Conservation (phyloP, 257 asterid species). For the Gentiana dahurica region DNA sequence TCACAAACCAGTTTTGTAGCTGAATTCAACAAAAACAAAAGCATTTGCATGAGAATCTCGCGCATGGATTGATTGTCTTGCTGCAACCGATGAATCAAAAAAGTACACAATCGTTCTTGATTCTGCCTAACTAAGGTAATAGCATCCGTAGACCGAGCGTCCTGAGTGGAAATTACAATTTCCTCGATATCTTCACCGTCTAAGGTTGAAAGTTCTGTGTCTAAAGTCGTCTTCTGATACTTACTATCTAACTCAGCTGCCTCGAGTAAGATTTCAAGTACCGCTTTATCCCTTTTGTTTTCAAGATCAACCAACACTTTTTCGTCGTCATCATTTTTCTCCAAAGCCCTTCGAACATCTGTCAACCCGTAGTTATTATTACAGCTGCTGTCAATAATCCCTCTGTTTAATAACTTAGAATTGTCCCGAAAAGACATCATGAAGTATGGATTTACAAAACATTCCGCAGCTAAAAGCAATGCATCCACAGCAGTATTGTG, state of each 20-base stretch:
- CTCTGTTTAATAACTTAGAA: conserved; percentile 27
- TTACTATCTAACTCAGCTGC: conserved; percentile 78
- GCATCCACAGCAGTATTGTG: conserved; percentile 79
- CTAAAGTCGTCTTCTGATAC: conserved; percentile 27
- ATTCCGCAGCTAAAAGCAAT: conserved; percentile 91
- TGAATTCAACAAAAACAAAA: conserved; percentile 78
- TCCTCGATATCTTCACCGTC: conserved; percentile 46
- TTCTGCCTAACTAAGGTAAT: conserved; percentile 82
- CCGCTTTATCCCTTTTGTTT: conserved; percentile 85
- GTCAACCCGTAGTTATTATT: conserved; percentile 25
- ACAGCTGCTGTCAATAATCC: conserved; percentile 16
- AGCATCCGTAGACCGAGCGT: conserved; percentile 68
- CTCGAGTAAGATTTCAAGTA: conserved; percentile 83
- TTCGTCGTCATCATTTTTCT: conserved; percentile 41
- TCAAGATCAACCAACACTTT: conserved; percentile 70
- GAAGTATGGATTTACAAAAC: conserved; percentile 81
- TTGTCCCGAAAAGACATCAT: conserved; percentile 43
- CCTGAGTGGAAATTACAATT: conserved; percentile 33
- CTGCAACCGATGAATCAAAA: conserved; percentile 51
- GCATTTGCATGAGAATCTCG: conserved; percentile 86
- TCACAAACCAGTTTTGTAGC: conserved; percentile 71
- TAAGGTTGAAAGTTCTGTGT: conserved; percentile 27
- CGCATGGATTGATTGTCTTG: conserved; percentile 57
- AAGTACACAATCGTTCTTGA: conserved; percentile 67
- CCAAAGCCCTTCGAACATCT: conserved; percentile 33